phyloP scores from a whole-genome alignment of 345 rosid species.

The Pelargonium nanum region DNA sequence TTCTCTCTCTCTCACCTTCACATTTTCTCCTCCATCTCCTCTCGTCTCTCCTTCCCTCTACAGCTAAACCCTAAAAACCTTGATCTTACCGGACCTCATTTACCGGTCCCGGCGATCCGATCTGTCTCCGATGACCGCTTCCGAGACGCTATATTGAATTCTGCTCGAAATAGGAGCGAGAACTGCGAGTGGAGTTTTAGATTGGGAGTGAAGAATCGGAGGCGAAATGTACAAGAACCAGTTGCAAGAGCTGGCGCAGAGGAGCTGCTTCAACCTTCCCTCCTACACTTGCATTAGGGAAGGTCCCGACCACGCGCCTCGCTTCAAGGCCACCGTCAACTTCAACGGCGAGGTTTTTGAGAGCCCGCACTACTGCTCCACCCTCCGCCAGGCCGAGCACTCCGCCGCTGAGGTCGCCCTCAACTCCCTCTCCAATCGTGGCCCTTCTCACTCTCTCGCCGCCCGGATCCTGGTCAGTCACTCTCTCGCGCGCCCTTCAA shows the following conservation, averaged over 20 bases:
- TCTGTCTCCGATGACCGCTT: slow-evolving; percentile 19
- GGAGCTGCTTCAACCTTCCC: slow-evolving; percentile 97
- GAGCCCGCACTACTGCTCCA: slow-evolving; percentile 86
- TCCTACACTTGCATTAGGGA: slow-evolving; percentile 87
- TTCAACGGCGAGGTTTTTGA: slow-evolving; percentile 97
- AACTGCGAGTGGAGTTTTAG: background rate
- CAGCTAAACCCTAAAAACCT: slow-evolving; percentile 33
- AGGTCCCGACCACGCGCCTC: slow-evolving; percentile 99
- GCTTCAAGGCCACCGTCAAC: slow-evolving; percentile 92
- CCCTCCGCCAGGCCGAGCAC: slow-evolving; percentile 99
- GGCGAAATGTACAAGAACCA: slow-evolving; percentile 95
- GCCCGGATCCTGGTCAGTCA: slow-evolving; percentile 79
- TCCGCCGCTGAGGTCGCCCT: slow-evolving; percentile 99
- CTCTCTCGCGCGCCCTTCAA: background rate
- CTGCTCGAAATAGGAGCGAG: background rate
- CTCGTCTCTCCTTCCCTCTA: background rate
- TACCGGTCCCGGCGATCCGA: background rate
- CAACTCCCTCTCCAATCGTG: slow-evolving; percentile 78
- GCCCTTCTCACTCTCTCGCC: slow-evolving; percentile 95
- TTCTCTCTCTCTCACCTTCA: background rate
- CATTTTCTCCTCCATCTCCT: background rate
- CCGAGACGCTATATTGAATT: background rate
- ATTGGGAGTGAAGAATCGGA: background rate
- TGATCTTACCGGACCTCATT: slow-evolving; percentile 16
- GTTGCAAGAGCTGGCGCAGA: slow-evolving; percentile 99